phyloP scores from a whole-genome alignment of 1,139 yeast genomes.

The Yamadazyma friedrichii region DNA sequence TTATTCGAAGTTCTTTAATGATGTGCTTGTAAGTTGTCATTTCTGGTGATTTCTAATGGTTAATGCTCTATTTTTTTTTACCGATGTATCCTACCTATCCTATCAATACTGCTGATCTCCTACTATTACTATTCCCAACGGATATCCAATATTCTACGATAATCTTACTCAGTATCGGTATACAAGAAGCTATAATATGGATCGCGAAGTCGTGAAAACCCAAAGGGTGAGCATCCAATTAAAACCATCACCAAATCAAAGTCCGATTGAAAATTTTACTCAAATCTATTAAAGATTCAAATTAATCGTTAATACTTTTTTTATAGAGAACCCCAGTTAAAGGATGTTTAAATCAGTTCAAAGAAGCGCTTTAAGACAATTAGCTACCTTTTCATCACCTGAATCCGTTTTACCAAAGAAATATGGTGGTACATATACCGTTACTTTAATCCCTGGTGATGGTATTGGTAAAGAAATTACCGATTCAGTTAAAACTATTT shows the following conservation, averaged over 20 bases:
- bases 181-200: no score
- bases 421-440: slow-evolving; percentile 92
- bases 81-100: no score
- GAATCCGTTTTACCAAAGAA: slow-evolving; percentile 79
- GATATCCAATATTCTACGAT: no score
- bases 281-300: not conserved
- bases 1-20: slow-evolving; percentile 45
- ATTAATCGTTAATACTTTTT: not conserved
- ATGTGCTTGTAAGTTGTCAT: slow-evolving; percentile 19
- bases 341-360: slow-evolving; percentile 8
- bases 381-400: slow-evolving; percentile 52
- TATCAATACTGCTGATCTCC: no score
- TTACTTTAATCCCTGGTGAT: slow-evolving; percentile 93
- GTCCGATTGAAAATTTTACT: slow-evolving; percentile 9
- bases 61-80: not conserved
- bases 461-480: slow-evolving; percentile 98
- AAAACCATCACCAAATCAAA: slow-evolving; percentile 4
- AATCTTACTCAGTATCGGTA: no score
- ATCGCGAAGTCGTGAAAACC: slow-evolving; percentile 1
- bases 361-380: slow-evolving; percentile 39
- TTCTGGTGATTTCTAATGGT: not conserved
- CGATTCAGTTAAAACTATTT: slow-evolving; percentile 87
- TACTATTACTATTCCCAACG: not conserved
- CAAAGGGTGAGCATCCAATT: slow-evolving; percentile 1
- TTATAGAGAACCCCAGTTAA: not conserved